Conservation (phyloP, 768 basidiomycete species). For the Tulasnella calospora region DNA sequence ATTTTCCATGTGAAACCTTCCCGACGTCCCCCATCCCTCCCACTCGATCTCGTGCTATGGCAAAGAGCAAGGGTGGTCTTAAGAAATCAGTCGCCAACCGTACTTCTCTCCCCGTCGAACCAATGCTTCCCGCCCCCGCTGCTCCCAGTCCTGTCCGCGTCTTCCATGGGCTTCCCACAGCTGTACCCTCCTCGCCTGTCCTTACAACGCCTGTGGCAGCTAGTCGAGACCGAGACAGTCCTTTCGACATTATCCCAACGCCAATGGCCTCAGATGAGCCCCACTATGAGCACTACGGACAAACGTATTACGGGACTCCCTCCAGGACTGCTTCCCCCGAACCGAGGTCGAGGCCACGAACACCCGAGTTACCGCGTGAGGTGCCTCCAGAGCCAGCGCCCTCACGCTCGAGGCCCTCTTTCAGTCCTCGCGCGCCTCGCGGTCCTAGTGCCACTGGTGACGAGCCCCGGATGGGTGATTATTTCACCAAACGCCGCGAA, state of each 20-base stretch:
- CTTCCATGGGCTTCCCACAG: too few species aligned
- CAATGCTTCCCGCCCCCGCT: neutral
- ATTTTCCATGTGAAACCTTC: too few species aligned
- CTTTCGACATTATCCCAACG: neutral
- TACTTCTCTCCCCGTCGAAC: neutral
- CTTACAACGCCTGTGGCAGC: neutral
- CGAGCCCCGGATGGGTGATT: neutral
- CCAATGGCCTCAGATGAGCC: neutral
- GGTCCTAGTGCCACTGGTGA: neutral
- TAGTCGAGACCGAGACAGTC: neutral
- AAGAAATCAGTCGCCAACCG: neutral
- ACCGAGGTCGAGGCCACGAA: neutral
- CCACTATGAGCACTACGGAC: neutral
- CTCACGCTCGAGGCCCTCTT: neutral
- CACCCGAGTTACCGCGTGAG: neutral
- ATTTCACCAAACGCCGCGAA: conserved; percentile 17
- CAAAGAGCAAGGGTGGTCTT: neutral
- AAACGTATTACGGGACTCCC: neutral
- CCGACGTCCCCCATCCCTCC: too few species aligned
- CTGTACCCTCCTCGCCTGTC: too few species aligned
- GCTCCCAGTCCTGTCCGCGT: too few species aligned
- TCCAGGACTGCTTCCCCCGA: too few species aligned
- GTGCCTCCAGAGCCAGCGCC: neutral
- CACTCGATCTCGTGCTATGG: neutral
- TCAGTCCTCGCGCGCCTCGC: neutral